A percentile compares a stretch with the other conserved stretches of the same genome.
phyloP scores from a whole-genome alignment of 352 stramenopile genomes.

The Phytophthora macrochlamydospora region DNA sequence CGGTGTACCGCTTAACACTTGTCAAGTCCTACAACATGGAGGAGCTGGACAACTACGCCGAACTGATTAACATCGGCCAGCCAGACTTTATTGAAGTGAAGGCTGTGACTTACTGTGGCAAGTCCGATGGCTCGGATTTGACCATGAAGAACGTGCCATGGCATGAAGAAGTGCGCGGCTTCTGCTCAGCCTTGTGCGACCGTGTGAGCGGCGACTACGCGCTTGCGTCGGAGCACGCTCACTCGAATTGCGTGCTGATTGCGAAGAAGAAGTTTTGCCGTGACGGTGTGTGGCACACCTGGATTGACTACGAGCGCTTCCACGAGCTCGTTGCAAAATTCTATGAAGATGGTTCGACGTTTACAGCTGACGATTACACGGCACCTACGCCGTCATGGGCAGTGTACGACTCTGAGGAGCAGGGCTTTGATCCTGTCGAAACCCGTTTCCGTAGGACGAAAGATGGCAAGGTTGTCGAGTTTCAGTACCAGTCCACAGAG shows the following conservation, averaged over 20 bases:
- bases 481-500: constrained; percentile 82
- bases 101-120: constrained; percentile 98
- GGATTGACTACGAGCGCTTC: constrained; percentile 99
- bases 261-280: constrained; percentile 91
- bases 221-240: constrained; percentile 95
- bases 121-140: constrained; percentile 97
- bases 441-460: constrained; percentile 88
- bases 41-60: constrained; percentile 94
- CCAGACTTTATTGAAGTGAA: constrained; percentile 97
- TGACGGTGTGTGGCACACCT: constrained; percentile 96
- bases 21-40: constrained; percentile 99
- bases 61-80: constrained; percentile 92
- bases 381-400: constrained; percentile 95
- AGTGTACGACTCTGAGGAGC: constrained; percentile 94
- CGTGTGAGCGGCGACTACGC: constrained; percentile 90
- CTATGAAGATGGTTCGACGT: constrained; percentile 85
- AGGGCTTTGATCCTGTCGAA: constrained; percentile 97
- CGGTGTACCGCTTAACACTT: constrained; percentile 96
- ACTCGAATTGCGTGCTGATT: constrained; percentile 96
- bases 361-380: constrained; percentile 95
- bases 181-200: constrained; percentile 84
- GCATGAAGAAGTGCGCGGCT: constrained; percentile 96
- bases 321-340: constrained; percentile 87
- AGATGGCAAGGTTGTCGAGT: constrained; percentile 88
- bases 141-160: constrained; percentile 99